Conservation (phyloP, 768 basidiomycete genomes). For the Lactarius deliciosus region DNA sequence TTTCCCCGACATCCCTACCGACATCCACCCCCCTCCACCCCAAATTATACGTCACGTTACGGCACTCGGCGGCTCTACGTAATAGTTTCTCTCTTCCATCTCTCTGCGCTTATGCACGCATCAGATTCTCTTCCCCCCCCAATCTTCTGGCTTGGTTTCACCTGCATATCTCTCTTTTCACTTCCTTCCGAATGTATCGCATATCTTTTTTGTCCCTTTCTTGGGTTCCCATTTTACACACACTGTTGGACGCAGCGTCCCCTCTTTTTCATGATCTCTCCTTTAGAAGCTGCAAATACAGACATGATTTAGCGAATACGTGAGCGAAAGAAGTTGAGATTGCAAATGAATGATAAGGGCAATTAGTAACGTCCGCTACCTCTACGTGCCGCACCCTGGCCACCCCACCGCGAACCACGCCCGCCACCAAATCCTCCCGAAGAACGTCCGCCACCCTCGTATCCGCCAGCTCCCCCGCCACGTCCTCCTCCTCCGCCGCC, state of each 20-base stretch:
- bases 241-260: conserved; percentile 10
- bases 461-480: conserved; percentile 38
- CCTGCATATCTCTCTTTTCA: background rate
- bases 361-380: conserved; percentile 19
- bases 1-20: background rate
- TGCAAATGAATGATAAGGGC: background rate
- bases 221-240: conserved; percentile 5
- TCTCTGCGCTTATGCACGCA: conserved; percentile 2
- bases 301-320: conserved; percentile 7
- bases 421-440: conserved; percentile 35
- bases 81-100: conserved; percentile 3
- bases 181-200: conserved; percentile 16
- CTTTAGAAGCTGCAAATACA: conserved; percentile 20
- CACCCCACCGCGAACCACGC: conserved; percentile 28
- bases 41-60: conserved; percentile 13
- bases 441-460: conserved; percentile 35
- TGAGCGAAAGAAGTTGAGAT: background rate
- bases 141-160: conserved; percentile 7
- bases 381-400: conserved; percentile 16
- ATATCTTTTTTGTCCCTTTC: conserved; percentile 10
- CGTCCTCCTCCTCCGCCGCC: conserved; percentile 29
- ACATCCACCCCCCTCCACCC: background rate
- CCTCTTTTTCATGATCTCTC: background rate
- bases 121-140: conserved; percentile 2
- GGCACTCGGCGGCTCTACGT: conserved; percentile 2